phyloP scores from a whole-genome alignment of 1,284 basidiomycete genomes.

The Microbotryomycetes sp. region DNA sequence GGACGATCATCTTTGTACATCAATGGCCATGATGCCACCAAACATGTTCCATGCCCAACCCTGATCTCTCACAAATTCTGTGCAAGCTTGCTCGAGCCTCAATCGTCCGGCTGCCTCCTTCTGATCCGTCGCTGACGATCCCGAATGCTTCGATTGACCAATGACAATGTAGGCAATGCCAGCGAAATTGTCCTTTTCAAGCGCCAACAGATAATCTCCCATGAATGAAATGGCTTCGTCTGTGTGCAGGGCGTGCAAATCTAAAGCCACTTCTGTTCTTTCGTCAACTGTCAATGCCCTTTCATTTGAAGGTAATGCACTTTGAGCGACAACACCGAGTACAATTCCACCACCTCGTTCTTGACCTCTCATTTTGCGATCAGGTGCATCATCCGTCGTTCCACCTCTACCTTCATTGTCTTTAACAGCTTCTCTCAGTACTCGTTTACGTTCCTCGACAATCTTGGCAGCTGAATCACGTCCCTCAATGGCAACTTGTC shows the following conservation, averaged over 20 bases:
- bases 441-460: constrained; percentile 68
- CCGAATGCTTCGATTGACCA: constrained; percentile 95
- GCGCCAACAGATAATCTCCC: constrained; percentile 76
- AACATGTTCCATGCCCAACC: constrained; percentile 29
- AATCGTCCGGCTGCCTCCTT: constrained; percentile 28
- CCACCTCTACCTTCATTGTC: constrained; percentile 30
- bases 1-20: constrained; percentile 15
- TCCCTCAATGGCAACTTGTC: constrained; percentile 79
- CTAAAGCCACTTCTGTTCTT: constrained; percentile 69
- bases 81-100: constrained; percentile 30
- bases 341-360: constrained; percentile 72
- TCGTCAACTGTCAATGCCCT: constrained; percentile 62
- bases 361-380: constrained; percentile 67
- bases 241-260: constrained; percentile 62
- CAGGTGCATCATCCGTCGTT: constrained; percentile 46
- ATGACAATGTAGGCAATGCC: constrained; percentile 74
- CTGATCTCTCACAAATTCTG: constrained; percentile 28
- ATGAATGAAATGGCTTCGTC: constrained; percentile 85
- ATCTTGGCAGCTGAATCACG: constrained; percentile 64
- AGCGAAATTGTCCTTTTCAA: constrained; percentile 36
- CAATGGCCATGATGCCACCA: constrained; percentile 25
- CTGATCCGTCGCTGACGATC: constrained; percentile 46
- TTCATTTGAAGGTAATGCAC: constrained; percentile 28
- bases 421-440: constrained; percentile 67
- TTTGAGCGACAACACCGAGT: constrained; percentile 61